phyloP scores from a whole-genome alignment of 2,329 filamentous ascomycete genomes.

The Nectriaceae sp. region DNA sequence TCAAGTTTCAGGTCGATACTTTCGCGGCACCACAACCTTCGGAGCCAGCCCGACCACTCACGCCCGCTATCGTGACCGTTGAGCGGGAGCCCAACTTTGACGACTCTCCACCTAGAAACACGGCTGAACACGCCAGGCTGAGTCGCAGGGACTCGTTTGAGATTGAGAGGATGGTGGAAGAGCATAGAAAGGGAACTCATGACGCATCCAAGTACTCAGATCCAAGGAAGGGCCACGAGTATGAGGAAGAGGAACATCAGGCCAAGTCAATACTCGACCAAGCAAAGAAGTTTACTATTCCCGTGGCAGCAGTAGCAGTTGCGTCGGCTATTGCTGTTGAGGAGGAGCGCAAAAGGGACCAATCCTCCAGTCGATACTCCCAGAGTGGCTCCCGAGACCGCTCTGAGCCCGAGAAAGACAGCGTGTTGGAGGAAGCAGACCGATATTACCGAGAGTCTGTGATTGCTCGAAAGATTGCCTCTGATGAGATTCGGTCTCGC shows the following conservation, averaged over 20 bases:
- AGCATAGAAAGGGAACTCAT: conserved; percentile 27
- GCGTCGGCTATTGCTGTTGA: conserved; percentile 49
- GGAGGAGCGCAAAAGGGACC: conserved; percentile 38
- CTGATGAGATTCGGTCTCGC: conserved; percentile 56
- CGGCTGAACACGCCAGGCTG: conserved; percentile 38
- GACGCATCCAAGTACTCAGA: conserved; percentile 18
- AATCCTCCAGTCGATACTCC: conserved; percentile 33
- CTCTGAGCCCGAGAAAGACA: conserved; percentile 38
- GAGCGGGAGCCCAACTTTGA: conserved; percentile 55
- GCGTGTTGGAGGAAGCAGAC: conserved; percentile 59
- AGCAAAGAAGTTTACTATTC: conserved; percentile 49
- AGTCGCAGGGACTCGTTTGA: conserved; percentile 55
- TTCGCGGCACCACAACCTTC: conserved; percentile 47
- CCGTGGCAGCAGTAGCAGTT: conserved; percentile 49
- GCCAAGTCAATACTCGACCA: conserved; percentile 48
- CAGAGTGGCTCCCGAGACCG: conserved; percentile 37
- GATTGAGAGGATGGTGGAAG: conserved; percentile 37
- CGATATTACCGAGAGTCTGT: conserved; percentile 57
- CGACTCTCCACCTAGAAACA: conserved; percentile 32
- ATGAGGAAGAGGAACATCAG: conserved; percentile 44
- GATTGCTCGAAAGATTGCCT: conserved; percentile 54
- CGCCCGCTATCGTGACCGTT: conserved; percentile 54
- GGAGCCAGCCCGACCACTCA: conserved; percentile 45
- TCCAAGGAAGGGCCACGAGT: conserved; percentile 23
- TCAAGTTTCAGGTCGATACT: conserved; percentile 60